Evolutionary conservation across 768 basidiomycete genomes (phyloP).

Genomic region (Panellus pusillus): DNA sequence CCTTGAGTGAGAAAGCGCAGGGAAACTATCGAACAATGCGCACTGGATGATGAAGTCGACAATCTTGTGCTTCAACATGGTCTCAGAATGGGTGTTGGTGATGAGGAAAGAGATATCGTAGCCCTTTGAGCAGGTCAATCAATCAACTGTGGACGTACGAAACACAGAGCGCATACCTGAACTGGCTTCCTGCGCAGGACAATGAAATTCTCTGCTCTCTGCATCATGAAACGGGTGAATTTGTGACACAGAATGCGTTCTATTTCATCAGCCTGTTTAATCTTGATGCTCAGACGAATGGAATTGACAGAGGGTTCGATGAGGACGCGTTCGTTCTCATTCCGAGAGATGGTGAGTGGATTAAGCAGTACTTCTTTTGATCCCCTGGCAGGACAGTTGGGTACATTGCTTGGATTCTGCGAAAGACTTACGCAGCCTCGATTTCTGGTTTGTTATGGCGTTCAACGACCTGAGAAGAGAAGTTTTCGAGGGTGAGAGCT

Average conservation of each 20-base stretch:
- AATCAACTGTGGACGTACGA: neutral
- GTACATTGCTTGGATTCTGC: conserved; percentile 22
- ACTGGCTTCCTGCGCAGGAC: conserved; percentile 95
- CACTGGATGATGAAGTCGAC: conserved; percentile 99
- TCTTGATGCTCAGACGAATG: conserved; percentile 94
- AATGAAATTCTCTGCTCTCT: conserved; percentile 95
- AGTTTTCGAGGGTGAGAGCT: conserved; percentile 95
- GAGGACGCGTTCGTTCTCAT: conserved; percentile 95
- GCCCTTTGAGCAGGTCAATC: conserved; percentile 57
- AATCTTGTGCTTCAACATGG: conserved; percentile 99
- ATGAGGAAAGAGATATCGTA: conserved; percentile 99
- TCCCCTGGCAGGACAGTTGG: conserved; percentile 46
- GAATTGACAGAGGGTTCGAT: conserved; percentile 98
- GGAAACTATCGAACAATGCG: conserved; percentile 26
- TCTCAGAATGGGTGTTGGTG: conserved; percentile 94
- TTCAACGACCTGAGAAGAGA: conserved; percentile 97
- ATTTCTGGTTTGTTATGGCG: conserved; percentile 97
- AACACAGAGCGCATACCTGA: conserved; percentile 48
- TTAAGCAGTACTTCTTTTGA: conserved; percentile 95
- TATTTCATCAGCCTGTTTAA: conserved; percentile 99
- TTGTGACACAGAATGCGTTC: conserved; percentile 97
- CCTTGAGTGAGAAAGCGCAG: conserved; percentile 10
- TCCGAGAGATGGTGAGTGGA: conserved; percentile 91
- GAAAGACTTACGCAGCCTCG: conserved; percentile 63
- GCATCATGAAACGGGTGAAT: conserved; percentile 99